Evolutionary conservation across 306 rosid genomes (phyloP), one percentile per base, ranked within the genome.

Genomic region (Acmispon strigosus): DNA sequence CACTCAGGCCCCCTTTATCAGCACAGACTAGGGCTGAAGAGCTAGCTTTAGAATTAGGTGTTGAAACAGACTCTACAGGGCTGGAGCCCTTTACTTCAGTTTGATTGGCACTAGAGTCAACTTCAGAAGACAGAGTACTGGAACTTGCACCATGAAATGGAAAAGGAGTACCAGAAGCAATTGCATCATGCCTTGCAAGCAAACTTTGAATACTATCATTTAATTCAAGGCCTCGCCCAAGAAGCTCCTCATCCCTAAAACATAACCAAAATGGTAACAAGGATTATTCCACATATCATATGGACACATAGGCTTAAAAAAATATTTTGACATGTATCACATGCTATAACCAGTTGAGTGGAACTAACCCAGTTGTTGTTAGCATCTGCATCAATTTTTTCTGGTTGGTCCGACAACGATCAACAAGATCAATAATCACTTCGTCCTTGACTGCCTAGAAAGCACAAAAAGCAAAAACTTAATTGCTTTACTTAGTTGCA

Each of bases 311-410:
- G 20, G 62, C 34, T 37, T 42, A 50, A 70, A 68, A 49, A 12
- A 13, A 65, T 55, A 41, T 59, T 13, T 22, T 16, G 10, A 52
- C 12, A 10, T 24, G 54, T 41, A 29, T 51, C 20, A 58, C 49
- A 66, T 36, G 56, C 10, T 63, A 73, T 56, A 72, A 3, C 17
- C 44, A 18, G 45, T 24, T 16, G 20, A 50, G 53, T 24, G 59
- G 37, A 74, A 85, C 96, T 82, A 75, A 94, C 99, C 96, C 99
- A 22, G 97, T 87, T 16, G 96, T 86, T 54, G 99, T 95, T 56
- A 95, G 87, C 99, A 95, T 91, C 76, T 95, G 96, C 88, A 91
- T 95, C 86, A 95, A 79, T 79, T 87, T 91, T 75, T 86, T 95
- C 88, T 91, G 99, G 82, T 87, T 91, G 75, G 88, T 70, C 76